Evolutionary conservation across 768 basidiomycete genomes (phyloP).

Genomic region (Amanita inopinata): DNA sequence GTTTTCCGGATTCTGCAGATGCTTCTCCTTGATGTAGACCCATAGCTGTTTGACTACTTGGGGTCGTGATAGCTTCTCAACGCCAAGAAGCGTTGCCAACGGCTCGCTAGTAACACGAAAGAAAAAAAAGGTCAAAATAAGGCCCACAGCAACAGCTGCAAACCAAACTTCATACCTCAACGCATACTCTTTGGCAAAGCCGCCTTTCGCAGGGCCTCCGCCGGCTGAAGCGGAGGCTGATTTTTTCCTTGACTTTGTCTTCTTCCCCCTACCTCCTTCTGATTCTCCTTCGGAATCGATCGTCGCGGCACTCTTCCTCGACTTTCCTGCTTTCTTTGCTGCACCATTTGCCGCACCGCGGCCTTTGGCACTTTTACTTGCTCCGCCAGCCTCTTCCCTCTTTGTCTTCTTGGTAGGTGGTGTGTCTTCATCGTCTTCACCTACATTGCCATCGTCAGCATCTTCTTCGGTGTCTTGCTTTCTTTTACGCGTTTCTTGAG

Average conservation of each 20-base stretch:
- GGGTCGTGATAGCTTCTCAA: constrained; percentile 67
- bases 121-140: constrained; percentile 9
- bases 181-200: constrained; percentile 68
- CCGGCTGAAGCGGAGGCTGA: constrained; percentile 16
- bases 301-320: constrained; percentile 45
- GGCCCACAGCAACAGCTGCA: constrained; percentile 7
- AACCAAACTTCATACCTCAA: constrained; percentile 45
- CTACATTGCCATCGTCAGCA: constrained; percentile 21
- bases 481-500: constrained; percentile 27
- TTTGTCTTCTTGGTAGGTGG: constrained; percentile 36
- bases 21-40: constrained; percentile 76
- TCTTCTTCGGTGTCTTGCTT: constrained; percentile 26
- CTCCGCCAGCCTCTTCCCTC: neutral
- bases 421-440: constrained; percentile 21
- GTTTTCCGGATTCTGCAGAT: constrained; percentile 79
- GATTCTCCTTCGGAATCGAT: constrained; percentile 48
- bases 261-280: constrained; percentile 27
- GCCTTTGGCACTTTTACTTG: neutral
- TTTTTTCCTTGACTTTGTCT: constrained; percentile 37
- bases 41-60: constrained; percentile 88
- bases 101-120: constrained; percentile 66
- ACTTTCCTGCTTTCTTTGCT: constrained; percentile 33
- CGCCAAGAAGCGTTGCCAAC: constrained; percentile 58
- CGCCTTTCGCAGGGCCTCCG: constrained; percentile 50
- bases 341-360: constrained; percentile 1